Base-by-base conservation (phyloP, 2,329 filamentous ascomycete species). In the Colletotrichum cereale region DNA sequence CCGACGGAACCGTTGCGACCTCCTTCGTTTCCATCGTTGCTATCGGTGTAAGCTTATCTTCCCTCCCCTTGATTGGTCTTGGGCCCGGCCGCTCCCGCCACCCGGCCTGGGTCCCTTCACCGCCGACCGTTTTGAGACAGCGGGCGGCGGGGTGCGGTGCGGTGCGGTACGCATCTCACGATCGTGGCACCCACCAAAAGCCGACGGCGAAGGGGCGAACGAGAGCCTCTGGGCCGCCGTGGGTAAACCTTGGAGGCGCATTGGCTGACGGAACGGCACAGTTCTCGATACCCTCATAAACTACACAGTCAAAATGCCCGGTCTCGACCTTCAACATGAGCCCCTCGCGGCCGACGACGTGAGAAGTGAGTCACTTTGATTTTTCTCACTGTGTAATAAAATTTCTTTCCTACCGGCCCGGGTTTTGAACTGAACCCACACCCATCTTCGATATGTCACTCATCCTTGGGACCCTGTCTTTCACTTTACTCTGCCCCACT, bases 261-360 rank as follows among this genome's bases (percentile, higher is more conserved):
- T n/a, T 40, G 14, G 36, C 44, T 62, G 34, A 62, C 60, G 14
- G 11, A 38, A 52, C 18, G 36, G 34, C n/a, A 16, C 10, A 71
- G 69, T 64, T 63, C 44, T 68, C 57, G 58, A 71, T 71, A 71
- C 44, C 52, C 65, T 29, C 48, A 6, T 44, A 62, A 48, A 40
- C 72, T 68, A 62, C 34, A 57, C 48, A 62, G 50, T 50, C 73
- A 81, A 63, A 57, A 85, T 86, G 84, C 80, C 84, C 72, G 82
- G 80, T 75, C 75, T 81, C 73, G 80, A 84, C 61, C 81, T 83
- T 77, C 77, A 78, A 67, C 65, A 72, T 64, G 69, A 69, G 69
- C 80, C 82, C 65, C 79, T 84, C 71, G 80, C 80, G 72, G 82
- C 84, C 62, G 85, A 87, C 78, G 85, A 87, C 72, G 82, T 81